Conservation (phyloP, 495 filamentous ascomycete species). For the Parathielavia appendiculata region DNA sequence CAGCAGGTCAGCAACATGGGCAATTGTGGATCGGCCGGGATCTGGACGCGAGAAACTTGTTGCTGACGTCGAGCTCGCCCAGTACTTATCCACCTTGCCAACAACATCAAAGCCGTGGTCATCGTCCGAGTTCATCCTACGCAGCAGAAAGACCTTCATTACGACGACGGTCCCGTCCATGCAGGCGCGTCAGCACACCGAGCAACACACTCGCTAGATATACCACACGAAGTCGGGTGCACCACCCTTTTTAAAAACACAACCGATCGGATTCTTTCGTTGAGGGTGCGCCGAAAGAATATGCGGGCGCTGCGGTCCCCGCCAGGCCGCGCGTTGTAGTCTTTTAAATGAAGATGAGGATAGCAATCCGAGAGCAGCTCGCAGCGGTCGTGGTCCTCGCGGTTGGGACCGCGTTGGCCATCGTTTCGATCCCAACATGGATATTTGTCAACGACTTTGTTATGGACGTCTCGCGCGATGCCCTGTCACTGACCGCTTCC, state of each 20-base stretch:
- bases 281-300: slow-evolving; percentile 10
- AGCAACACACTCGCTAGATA: too few species aligned
- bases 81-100: not conserved
- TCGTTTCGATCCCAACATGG: slow-evolving; percentile 53
- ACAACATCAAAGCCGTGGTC: not conserved
- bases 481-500: slow-evolving; percentile 70
- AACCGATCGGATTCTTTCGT: not conserved
- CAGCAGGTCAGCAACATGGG: not conserved
- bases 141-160: too few species aligned
- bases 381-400: slow-evolving; percentile 67
- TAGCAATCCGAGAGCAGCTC: slow-evolving; percentile 79
- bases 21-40: not conserved
- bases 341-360: slow-evolving; percentile 57
- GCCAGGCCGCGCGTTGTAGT: slow-evolving; percentile 32
- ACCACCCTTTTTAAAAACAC: not conserved
- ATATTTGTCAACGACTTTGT: slow-evolving; percentile 73
- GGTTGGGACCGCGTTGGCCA: slow-evolving; percentile 59
- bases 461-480: slow-evolving; percentile 50
- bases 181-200: not conserved
- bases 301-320: slow-evolving; percentile 24
- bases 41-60: not conserved
- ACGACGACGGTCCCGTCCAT: not conserved
- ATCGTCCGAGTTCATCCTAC: not conserved
- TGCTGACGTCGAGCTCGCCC: not conserved
- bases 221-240: too few species aligned